These are phyloP conservation scores for Clonostachys rosea DNA, from an alignment of 2,329 filamentous ascomycete species.

Conservation along the genomic window DNA sequence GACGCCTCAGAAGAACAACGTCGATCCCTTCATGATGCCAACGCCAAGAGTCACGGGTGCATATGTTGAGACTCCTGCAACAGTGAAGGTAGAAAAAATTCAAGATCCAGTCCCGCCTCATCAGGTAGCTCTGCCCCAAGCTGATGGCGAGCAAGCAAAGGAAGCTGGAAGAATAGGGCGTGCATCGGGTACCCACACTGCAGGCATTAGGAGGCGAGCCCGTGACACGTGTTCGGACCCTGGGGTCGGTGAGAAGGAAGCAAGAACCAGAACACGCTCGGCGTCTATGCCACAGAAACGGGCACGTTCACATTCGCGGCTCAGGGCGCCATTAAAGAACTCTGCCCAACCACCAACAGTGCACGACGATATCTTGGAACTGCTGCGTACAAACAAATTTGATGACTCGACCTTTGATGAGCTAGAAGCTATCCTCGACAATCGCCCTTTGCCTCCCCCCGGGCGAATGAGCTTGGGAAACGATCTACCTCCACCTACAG, in stretches of 20 bases:
- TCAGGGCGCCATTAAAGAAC: conserved; percentile 43
- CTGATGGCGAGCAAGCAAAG: background rate
- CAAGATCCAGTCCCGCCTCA: background rate
- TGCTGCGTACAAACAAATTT: conserved; percentile 46
- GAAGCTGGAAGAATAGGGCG: conserved; percentile 1
- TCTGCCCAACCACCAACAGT: conserved; percentile 49
- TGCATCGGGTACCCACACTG: background rate
- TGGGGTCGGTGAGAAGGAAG: conserved; percentile 1
- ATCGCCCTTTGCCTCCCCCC: background rate
- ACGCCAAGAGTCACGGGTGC: conserved; percentile 51
- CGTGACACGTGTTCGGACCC: conserved; percentile 20
- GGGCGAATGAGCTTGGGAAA: background rate
- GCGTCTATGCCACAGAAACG: too few relatives aligned
- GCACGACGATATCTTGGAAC: conserved; percentile 48
- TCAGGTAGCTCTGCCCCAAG: background rate
- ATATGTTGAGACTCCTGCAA: conserved; percentile 51
- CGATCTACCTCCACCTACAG: background rate
- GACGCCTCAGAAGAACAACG: conserved; percentile 40
- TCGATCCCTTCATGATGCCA: conserved; percentile 41
- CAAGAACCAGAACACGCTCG: too few relatives aligned
- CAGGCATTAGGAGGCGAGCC: conserved; percentile 12
- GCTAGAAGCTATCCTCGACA: conserved; percentile 40
- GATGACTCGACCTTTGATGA: conserved; percentile 59
- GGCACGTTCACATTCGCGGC: conserved; percentile 33
- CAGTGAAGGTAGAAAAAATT: conserved; percentile 29